These are phyloP conservation scores for Warburgia ugandensis DNA, from an alignment of 164 flowering plant species.

Conservation along the genomic window DNA sequence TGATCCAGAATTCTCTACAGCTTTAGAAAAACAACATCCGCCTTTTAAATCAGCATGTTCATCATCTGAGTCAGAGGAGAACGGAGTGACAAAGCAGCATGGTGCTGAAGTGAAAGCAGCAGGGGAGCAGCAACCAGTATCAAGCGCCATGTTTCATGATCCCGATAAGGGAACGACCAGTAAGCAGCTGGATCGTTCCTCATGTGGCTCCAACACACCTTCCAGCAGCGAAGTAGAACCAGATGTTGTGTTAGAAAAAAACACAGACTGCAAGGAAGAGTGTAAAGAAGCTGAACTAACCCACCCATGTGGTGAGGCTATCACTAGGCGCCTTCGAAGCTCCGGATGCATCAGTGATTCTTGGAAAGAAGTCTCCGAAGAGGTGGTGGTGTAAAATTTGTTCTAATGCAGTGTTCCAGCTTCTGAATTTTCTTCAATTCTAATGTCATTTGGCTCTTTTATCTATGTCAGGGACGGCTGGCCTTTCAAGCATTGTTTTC, in stretches of 20 bases:
- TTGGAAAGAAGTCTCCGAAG: slow-evolving; percentile 95
- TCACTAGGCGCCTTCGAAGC: slow-evolving; percentile 50
- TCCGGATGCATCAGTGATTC: slow-evolving; percentile 40
- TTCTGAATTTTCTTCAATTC: slow-evolving; percentile 4
- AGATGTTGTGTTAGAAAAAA: slow-evolving; percentile 46
- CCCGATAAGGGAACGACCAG: slow-evolving; percentile 35
- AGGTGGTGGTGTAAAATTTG: slow-evolving; percentile 30
- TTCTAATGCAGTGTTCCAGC: background rate
- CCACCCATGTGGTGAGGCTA: slow-evolving; percentile 31
- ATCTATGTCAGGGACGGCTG: slow-evolving; percentile 66
- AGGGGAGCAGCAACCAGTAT: slow-evolving; percentile 28
- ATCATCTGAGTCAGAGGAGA: slow-evolving; percentile 52
- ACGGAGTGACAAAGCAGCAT: slow-evolving; percentile 27
- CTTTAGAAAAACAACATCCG: slow-evolving; percentile 35
- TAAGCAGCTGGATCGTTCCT: slow-evolving; percentile 76
- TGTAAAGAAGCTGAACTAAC: slow-evolving; percentile 36
- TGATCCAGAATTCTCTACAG: slow-evolving; percentile 35
- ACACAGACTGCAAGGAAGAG: slow-evolving; percentile 45
- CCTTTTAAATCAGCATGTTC: slow-evolving; percentile 39
- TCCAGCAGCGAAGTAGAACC: slow-evolving; percentile 83
- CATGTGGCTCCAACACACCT: slow-evolving; percentile 91
- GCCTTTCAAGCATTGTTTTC: slow-evolving; percentile 87
- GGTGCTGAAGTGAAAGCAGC: slow-evolving; percentile 13
- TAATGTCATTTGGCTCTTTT: slow-evolving; percentile 5
- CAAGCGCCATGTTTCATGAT: slow-evolving; percentile 26